phyloP scores from a whole-genome alignment of 768 basidiomycete species.

The Galerina sulciceps region DNA sequence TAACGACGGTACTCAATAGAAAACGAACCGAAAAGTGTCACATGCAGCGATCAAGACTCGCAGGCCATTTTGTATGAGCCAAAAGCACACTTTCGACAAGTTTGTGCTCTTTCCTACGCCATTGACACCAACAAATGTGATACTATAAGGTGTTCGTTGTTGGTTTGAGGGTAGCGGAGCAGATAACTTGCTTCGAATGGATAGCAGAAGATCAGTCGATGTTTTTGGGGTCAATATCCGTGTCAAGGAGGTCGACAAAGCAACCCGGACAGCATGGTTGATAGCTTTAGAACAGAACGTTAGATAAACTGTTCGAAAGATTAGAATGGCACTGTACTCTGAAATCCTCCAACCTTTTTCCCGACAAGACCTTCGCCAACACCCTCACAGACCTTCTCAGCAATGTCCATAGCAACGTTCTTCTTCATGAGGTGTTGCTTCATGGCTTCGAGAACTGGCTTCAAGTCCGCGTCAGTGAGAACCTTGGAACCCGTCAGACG shows the following conservation, averaged over 20 bases:
- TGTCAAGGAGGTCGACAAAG: slow-evolving; percentile 86
- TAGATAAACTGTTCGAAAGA: neutral
- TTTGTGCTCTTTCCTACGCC: slow-evolving; percentile 99
- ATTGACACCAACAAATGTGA: slow-evolving; percentile 98
- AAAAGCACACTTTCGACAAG: slow-evolving; percentile 97
- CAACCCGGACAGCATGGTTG: slow-evolving; percentile 79
- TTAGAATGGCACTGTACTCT: slow-evolving; percentile 53
- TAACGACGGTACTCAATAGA: neutral
- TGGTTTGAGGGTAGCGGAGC: slow-evolving; percentile 75
- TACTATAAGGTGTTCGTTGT: slow-evolving; percentile 85
- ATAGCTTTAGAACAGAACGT: slow-evolving; percentile 56
- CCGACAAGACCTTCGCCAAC: slow-evolving; percentile 92
- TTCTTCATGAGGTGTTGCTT: slow-evolving; percentile 98
- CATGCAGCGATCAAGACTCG: slow-evolving; percentile 97
- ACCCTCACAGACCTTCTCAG: slow-evolving; percentile 92
- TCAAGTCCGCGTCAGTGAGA: slow-evolving; percentile 80
- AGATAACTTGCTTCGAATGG: slow-evolving; percentile 87
- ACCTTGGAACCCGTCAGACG: slow-evolving; percentile 85
- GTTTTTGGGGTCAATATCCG: slow-evolving; percentile 96
- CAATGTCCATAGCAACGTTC: slow-evolving; percentile 96
- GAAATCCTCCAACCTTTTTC: slow-evolving; percentile 88
- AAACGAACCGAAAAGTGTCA: slow-evolving; percentile 86
- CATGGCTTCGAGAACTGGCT: slow-evolving; percentile 91
- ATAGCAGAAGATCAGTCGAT: slow-evolving; percentile 93
- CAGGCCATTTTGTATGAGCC: slow-evolving; percentile 95